Conservation (phyloP, 768 basidiomycete genomes). For the Lentinula guzmanii region DNA sequence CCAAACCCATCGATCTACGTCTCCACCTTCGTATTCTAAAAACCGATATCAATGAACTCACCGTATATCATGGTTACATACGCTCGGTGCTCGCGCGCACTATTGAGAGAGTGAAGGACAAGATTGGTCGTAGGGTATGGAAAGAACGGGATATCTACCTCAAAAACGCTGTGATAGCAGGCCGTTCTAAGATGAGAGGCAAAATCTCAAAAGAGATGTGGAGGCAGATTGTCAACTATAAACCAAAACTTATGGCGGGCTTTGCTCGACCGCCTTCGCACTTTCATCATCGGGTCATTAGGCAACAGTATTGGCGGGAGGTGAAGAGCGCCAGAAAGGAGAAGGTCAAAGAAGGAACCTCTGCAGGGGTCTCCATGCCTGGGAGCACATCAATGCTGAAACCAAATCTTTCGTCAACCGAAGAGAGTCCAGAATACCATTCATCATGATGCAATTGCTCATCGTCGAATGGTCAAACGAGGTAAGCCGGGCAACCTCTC, state of each 20-base stretch:
- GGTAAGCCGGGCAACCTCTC: not conserved
- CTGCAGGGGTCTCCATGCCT: not conserved
- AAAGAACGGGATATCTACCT: constrained; percentile 50
- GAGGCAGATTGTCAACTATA: constrained; percentile 2
- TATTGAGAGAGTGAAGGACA: constrained; percentile 63
- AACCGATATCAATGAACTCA: constrained; percentile 48
- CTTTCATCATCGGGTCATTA: not conserved
- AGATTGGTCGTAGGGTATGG: constrained; percentile 77
- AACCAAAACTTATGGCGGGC: not conserved
- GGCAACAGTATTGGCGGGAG: constrained; percentile 1
- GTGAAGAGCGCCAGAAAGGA: not conserved
- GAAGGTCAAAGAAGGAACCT: not conserved
- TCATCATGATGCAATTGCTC: not conserved
- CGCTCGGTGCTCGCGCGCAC: constrained; percentile 41
- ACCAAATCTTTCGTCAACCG: not conserved
- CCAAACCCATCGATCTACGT: constrained; percentile 43
- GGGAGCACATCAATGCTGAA: not conserved
- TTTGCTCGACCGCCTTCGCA: constrained; percentile 1
- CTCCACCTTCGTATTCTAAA: constrained; percentile 52
- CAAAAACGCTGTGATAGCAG: not conserved
- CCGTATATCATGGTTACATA: constrained; percentile 35
- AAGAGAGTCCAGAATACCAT: not conserved
- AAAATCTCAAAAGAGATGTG: not conserved
- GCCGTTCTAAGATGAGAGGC: not conserved
- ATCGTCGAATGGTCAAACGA: not conserved